phyloP scores from a whole-genome alignment of 768 basidiomycete species.

The Mycena galopus region DNA sequence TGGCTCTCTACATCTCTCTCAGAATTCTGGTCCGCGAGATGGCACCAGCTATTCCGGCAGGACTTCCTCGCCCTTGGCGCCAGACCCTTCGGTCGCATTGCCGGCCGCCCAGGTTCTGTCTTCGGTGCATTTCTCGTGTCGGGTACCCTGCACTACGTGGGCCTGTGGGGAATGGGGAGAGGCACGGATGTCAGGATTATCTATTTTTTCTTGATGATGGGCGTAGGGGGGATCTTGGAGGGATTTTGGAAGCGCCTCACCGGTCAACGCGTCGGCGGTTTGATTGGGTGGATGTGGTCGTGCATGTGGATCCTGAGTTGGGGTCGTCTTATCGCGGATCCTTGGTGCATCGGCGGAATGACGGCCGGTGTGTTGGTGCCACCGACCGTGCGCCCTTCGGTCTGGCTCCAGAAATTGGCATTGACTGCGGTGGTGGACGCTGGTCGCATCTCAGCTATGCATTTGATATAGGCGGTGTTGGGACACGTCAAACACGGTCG shows the following conservation, averaged over 20 bases:
- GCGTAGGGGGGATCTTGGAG: conserved; percentile 66
- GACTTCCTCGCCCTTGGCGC: conserved; percentile 67
- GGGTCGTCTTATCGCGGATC: conserved; percentile 64
- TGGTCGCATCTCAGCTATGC: too few species aligned
- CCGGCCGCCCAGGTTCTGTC: conserved; percentile 64
- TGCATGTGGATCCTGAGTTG: conserved; percentile 60
- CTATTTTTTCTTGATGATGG: conserved; percentile 72
- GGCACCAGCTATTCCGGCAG: conserved; percentile 79
- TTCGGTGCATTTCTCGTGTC: conserved; percentile 73
- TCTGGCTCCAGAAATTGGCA: conserved; percentile 16
- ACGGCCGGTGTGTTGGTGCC: conserved; percentile 56
- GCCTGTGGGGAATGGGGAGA: conserved; percentile 69
- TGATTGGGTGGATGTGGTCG: conserved; percentile 66
- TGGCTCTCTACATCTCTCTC: conserved; percentile 70
- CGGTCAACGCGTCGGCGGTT: conserved; percentile 62
- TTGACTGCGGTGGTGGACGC: too few species aligned
- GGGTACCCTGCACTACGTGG: conserved; percentile 70
- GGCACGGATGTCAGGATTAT: conserved; percentile 62
- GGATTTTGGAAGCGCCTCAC: conserved; percentile 56
- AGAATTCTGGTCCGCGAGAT: conserved; percentile 73
- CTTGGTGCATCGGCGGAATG: conserved; percentile 60
- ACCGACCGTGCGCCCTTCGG: conserved; percentile 49
- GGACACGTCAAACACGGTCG: too few species aligned
- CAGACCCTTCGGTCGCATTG: conserved; percentile 53
- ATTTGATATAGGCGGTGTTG: too few species aligned